Percentiles rank a stretch among this genome's conserved stretches.
Evolutionary conservation across 306 rosid species (phyloP).

Genomic region (Cucurbita maxima): DNA sequence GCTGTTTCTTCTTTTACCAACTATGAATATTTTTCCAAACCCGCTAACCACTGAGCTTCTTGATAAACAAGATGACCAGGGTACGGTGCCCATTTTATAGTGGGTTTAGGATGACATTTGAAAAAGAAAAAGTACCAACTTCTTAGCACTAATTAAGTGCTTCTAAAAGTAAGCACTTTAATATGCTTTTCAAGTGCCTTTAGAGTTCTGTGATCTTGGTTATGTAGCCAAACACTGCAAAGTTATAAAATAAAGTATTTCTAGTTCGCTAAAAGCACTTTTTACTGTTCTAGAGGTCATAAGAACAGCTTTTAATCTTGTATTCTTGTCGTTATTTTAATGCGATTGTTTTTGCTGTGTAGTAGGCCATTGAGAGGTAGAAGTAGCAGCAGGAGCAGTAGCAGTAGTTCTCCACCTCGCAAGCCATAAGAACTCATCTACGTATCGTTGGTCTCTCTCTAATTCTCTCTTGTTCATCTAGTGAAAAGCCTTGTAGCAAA

Average conservation of each 20-base stretch:
- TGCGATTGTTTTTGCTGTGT: neutral
- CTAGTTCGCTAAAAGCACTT: neutral
- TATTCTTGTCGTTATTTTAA: too few species aligned
- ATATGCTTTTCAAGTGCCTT: neutral
- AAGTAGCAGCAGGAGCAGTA: conserved; percentile 81
- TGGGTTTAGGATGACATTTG: too few species aligned
- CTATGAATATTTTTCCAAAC: neutral
- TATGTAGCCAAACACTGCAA: neutral
- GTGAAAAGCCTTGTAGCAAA: neutral
- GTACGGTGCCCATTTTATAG: too few species aligned
- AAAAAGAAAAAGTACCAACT: too few species aligned
- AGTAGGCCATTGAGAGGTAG: conserved; percentile 89
- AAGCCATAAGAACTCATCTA: conserved; percentile 24
- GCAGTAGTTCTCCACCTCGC: conserved; percentile 67
- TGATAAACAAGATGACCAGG: neutral
- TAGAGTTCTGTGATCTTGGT: neutral
- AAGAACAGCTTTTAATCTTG: neutral
- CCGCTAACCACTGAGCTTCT: neutral
- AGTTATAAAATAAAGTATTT: too few species aligned
- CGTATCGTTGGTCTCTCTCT: neutral
- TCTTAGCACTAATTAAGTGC: too few species aligned
- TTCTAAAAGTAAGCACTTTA: too few species aligned
- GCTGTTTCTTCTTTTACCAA: neutral
- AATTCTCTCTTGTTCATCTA: neutral
- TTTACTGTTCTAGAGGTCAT: too few species aligned